These are phyloP conservation scores for Zangia roseola DNA, from an alignment of 768 basidiomycete species.

Conservation along the genomic window DNA sequence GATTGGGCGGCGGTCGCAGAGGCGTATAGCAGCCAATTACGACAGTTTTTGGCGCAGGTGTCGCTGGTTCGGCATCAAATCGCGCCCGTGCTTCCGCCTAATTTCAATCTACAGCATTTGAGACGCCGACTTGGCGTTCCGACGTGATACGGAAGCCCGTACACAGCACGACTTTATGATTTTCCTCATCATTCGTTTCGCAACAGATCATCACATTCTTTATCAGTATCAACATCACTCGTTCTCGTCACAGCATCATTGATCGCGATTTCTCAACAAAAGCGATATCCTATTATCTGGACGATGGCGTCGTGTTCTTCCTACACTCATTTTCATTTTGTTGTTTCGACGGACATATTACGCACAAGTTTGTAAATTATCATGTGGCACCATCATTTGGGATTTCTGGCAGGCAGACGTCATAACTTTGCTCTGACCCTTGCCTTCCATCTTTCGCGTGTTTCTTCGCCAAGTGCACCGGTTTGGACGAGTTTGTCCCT, in stretches of 20 bases:
- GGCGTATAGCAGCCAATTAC: conserved; percentile 28
- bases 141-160: conserved; percentile 7
- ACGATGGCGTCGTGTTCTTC: not conserved
- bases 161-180: too few species aligned
- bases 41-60: conserved; percentile 32
- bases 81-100: conserved; percentile 30
- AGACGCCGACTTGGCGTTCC: conserved; percentile 28
- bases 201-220: not conserved
- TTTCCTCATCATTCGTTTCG: not conserved
- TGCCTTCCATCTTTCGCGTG: conserved; percentile 15
- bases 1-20: conserved; percentile 32
- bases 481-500: conserved; percentile 38
- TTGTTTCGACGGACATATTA: not conserved
- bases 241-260: not conserved
- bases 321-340: too few species aligned
- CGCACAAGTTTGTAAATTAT: conserved; percentile 9
- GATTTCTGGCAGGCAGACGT: conserved; percentile 2
- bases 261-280: not conserved
- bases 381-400: not conserved
- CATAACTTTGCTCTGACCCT: conserved; percentile 25
- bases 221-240: not conserved
- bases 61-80: conserved; percentile 32
- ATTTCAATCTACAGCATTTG: conserved; percentile 32
- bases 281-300: conserved; percentile 13
- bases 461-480: conserved; percentile 47